Conservation (phyloP, 2,329 filamentous ascomycete genomes). For the Parasarocladium wereldwijsianum region DNA sequence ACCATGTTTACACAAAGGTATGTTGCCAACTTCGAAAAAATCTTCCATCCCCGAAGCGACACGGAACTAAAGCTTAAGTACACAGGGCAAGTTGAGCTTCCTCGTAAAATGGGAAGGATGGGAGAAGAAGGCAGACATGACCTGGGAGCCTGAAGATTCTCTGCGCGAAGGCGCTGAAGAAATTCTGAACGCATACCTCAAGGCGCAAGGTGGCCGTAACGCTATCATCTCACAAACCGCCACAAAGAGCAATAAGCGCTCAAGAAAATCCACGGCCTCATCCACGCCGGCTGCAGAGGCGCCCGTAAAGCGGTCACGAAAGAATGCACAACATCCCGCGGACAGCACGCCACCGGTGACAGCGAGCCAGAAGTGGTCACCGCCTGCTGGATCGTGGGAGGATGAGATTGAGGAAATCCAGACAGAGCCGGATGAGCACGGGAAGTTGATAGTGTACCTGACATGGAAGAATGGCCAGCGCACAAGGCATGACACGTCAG, state of each 20-base stretch:
- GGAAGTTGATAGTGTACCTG: constrained; percentile 50
- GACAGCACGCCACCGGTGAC: constrained; percentile 30
- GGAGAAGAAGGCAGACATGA: constrained; percentile 52
- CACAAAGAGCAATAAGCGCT: constrained; percentile 41
- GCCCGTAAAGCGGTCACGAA: constrained; percentile 27
- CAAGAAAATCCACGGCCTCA: constrained; percentile 26
- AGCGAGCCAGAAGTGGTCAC: constrained; percentile 39
- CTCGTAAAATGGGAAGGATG: constrained; percentile 75
- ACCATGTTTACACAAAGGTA: constrained; percentile 30
- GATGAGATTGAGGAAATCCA: constrained; percentile 56
- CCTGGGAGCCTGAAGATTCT: constrained; percentile 69
- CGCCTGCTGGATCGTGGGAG: constrained; percentile 65
- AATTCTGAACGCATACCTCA: constrained; percentile 50
- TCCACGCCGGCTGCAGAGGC: constrained; percentile 16
- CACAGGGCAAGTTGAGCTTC: constrained; percentile 39
- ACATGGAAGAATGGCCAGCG: constrained; percentile 62
- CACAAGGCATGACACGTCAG: constrained; percentile 54
- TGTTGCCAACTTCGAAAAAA: constrained; percentile 6
- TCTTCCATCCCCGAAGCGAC: not conserved
- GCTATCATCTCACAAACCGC: constrained; percentile 36
- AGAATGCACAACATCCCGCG: constrained; percentile 33
- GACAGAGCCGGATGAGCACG: constrained; percentile 51
- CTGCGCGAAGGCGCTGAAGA: constrained; percentile 43
- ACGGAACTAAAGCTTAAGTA: not conserved
- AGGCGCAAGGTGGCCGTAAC: constrained; percentile 47